Base-by-base conservation (phyloP, 768 basidiomycete species). In the Tylopilus felleus region DNA sequence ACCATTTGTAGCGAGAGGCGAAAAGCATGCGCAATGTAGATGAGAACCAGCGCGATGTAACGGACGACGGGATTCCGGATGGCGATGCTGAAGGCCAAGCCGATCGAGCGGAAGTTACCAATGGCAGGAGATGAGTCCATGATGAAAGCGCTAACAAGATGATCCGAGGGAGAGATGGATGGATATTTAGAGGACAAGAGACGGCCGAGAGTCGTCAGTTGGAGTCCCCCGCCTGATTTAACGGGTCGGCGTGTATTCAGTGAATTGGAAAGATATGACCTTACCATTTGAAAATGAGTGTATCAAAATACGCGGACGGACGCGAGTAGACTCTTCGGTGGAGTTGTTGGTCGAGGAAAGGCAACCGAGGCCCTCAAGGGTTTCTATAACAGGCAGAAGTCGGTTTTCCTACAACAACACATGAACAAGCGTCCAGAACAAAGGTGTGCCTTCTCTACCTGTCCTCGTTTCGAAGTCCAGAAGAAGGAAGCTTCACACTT, bases 201-300 rank as follows among this genome's bases (percentile, higher is more conserved):
- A 44, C 53, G 48, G n/a, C 58, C 50, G 4, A 68, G 58, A 13
- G 53, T n/a, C 3, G 54, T 51, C 25, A 70, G 29, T 41, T 70
- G 68, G 17, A 51, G 10, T 16, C 49, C 58, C 0, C 67, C 67
- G 38, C 66, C 68, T 68, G 45, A 2, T 46, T 22, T 5, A 17
- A 48, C 7, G 5, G 22, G 16, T 58, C 21, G 55, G 35, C 0
- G 14, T 4, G 14, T 2, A 22, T 45, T 21, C 8, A 25, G 16
- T 5, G 9, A 23, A 8, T n/a, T 19, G 10, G 7, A 19, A n/a
- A 45, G 22, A 13, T 5, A 33, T 44, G n/a, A 21, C 22, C 41
- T 2, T 52, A 70, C 68, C 67, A 23, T 70, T 68, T 31, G 68
- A 70, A 52, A 70, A 70, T 2, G 57, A 68, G 39, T 68, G 66